Percentiles rank a stretch among this genome's conserved stretches.
These are phyloP conservation scores for Pestalotiopsis sp. DNA, from an alignment of 2,329 filamentous ascomycete species.

Conservation along the genomic window DNA sequence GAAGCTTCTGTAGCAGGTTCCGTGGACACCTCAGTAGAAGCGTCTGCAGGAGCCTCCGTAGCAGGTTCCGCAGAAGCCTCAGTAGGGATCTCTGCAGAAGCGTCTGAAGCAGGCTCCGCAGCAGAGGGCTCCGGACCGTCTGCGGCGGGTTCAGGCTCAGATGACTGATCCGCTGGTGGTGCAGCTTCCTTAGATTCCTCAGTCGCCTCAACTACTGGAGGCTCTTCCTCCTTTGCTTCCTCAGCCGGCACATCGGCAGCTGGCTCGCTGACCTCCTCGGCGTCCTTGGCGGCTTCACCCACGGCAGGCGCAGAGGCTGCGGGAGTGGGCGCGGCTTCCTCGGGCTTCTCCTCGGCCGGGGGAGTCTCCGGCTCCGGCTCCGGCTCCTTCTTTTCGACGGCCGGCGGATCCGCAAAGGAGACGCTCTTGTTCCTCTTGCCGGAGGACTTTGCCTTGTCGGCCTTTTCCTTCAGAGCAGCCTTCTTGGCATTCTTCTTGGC, in stretches of 20 bases:
- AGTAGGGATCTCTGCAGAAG: background rate
- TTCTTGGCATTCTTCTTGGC: conserved; percentile 17
- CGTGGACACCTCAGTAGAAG: background rate
- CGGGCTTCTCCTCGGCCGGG: background rate
- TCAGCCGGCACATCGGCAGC: background rate
- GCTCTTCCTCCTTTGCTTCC: background rate
- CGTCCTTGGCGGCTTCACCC: background rate
- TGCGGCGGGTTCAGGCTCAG: background rate
- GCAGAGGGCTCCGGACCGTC: background rate
- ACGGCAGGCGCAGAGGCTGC: background rate
- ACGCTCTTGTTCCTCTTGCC: conserved; percentile 5
- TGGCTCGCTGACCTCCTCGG: background rate
- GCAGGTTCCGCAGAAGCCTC: background rate
- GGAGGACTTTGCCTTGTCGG: conserved; percentile 10
- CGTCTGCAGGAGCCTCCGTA: background rate
- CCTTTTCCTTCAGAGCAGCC: conserved; percentile 11
- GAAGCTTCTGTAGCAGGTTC: background rate
- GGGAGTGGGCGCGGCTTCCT: background rate
- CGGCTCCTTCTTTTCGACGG: background rate
- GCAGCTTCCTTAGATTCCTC: background rate
- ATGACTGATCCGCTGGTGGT: background rate
- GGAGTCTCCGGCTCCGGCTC: background rate
- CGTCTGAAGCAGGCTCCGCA: background rate
- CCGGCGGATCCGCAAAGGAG: conserved; percentile 1
- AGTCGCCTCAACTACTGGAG: background rate